phyloP scores from a whole-genome alignment of 2,329 filamentous ascomycete genomes.

The Exophiala sp. region DNA sequence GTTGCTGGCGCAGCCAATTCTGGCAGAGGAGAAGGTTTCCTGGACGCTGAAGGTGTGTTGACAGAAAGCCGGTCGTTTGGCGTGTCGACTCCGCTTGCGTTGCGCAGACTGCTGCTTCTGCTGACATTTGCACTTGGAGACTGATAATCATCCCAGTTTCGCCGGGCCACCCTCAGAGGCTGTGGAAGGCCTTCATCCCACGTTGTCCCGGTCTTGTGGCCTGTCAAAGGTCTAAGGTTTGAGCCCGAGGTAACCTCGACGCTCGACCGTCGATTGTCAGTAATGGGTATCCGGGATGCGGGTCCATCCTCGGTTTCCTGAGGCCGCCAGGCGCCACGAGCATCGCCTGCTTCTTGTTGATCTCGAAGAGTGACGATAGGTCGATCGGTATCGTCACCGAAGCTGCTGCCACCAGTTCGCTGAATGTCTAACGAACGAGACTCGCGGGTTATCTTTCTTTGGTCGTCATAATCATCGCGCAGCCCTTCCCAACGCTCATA shows the following conservation, averaged over 20 bases:
- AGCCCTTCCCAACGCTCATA: conserved; percentile 29
- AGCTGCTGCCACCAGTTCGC: conserved; percentile 16
- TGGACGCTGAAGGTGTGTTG: conserved; percentile 11
- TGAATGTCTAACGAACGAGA: conserved; percentile 26
- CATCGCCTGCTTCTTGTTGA: conserved; percentile 28
- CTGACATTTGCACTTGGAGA: conserved; percentile 14
- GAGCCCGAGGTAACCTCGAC: conserved; percentile 19
- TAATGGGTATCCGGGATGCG: not conserved
- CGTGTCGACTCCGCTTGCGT: conserved; percentile 1
- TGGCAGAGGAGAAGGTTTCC: conserved; percentile 7
- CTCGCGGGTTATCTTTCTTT: conserved; percentile 22
- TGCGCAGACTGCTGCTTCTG: conserved; percentile 16
- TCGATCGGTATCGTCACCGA: conserved; percentile 10
- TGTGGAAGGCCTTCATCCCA: conserved; percentile 27
- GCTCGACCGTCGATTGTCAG: conserved; percentile 16
- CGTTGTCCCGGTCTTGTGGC: conserved; percentile 22
- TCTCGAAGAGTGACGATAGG: conserved; percentile 25
- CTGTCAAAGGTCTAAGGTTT: conserved; percentile 13
- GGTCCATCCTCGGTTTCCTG: conserved; percentile 23
- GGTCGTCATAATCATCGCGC: conserved; percentile 28
- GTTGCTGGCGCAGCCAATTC: conserved; percentile 2
- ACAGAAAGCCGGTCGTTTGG: conserved; percentile 8
- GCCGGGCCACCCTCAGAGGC: conserved; percentile 19
- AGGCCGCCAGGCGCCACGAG: conserved; percentile 26
- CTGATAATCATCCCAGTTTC: conserved; percentile 25